These are phyloP conservation scores for Schizonepeta tenuifolia DNA, from an alignment of 257 asterid genomes.

Conservation along the genomic window DNA sequence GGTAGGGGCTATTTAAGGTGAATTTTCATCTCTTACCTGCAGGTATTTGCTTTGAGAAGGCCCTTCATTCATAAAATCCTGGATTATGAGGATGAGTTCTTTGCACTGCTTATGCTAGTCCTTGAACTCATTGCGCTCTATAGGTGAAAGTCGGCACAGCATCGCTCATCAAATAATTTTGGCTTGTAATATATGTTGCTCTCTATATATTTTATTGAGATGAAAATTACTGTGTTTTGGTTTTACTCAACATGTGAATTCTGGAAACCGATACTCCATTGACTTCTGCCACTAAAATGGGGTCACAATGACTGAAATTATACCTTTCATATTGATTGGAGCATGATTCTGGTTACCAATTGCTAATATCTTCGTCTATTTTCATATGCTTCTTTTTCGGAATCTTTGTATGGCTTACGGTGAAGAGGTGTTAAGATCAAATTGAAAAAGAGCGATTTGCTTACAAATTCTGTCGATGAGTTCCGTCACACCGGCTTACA, in stretches of 20 bases:
- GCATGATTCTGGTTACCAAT: slow-evolving; percentile 11
- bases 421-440: slow-evolving; percentile 73
- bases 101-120: slow-evolving; percentile 87
- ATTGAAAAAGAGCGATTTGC: slow-evolving; percentile 44
- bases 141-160: slow-evolving; percentile 47
- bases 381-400: slow-evolving; percentile 94
- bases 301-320: slow-evolving; percentile 2
- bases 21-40: slow-evolving; percentile 27
- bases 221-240: slow-evolving; percentile 2
- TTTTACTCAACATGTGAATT: slow-evolving; percentile 3
- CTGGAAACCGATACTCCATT: slow-evolving; percentile 6
- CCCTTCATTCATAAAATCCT: slow-evolving; percentile 87
- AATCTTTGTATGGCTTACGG: slow-evolving; percentile 87
- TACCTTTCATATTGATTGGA: slow-evolving; percentile 10
- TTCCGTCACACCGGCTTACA: slow-evolving; percentile 66
- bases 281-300: slow-evolving; percentile 23
- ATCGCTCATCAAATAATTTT: slow-evolving; percentile 3
- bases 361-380: slow-evolving; percentile 35
- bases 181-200: not conserved
- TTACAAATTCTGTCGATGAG: slow-evolving; percentile 47
- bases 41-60: slow-evolving; percentile 93
- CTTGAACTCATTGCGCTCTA: slow-evolving; percentile 94
- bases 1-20: not conserved
- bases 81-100: slow-evolving; percentile 94
- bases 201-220: slow-evolving; percentile 10